Conservation (phyloP, 2,329 filamentous ascomycete genomes). For the Pseudogymnoascus sp. region DNA sequence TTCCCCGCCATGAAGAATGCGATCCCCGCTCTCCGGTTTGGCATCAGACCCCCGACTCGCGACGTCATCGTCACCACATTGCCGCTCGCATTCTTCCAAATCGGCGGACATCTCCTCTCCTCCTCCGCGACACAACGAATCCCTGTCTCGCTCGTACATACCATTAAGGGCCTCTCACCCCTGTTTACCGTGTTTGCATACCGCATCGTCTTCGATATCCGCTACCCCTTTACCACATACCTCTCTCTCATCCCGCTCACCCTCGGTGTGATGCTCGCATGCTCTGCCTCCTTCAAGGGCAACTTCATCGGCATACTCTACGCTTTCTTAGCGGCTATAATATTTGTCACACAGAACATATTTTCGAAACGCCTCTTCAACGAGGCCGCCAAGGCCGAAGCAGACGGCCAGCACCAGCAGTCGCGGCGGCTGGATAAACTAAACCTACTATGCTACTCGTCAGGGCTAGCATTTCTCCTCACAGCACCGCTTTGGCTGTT, state of each 20-base stretch:
- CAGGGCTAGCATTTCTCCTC: slow-evolving; percentile 78
- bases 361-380: slow-evolving; percentile 98
- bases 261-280: slow-evolving; percentile 89
- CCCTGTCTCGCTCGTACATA: slow-evolving; percentile 93
- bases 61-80: slow-evolving; percentile 81
- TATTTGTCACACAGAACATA: slow-evolving; percentile 98
- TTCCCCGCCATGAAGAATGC: slow-evolving; percentile 62
- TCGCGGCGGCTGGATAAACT: slow-evolving; percentile 88
- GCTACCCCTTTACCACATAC: slow-evolving; percentile 80
- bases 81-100: slow-evolving; percentile 87
- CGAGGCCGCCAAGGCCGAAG: slow-evolving; percentile 77
- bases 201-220: slow-evolving; percentile 77
- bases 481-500: slow-evolving; percentile 90
- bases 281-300: slow-evolving; percentile 72
- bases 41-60: slow-evolving; percentile 69
- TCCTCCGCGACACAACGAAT: slow-evolving; percentile 92
- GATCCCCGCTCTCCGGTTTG: slow-evolving; percentile 73
- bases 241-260: slow-evolving; percentile 85
- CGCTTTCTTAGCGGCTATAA: slow-evolving; percentile 78
- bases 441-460: slow-evolving; percentile 95
- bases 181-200: slow-evolving; percentile 94
- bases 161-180: slow-evolving; percentile 94
- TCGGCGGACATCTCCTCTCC: slow-evolving; percentile 85
- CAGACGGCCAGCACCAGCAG: slow-evolving; percentile 53
- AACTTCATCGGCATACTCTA: slow-evolving; percentile 86